These are phyloP conservation scores for Chionographis japonica DNA, from an alignment of 106 monocot species.

Conservation along the genomic window DNA sequence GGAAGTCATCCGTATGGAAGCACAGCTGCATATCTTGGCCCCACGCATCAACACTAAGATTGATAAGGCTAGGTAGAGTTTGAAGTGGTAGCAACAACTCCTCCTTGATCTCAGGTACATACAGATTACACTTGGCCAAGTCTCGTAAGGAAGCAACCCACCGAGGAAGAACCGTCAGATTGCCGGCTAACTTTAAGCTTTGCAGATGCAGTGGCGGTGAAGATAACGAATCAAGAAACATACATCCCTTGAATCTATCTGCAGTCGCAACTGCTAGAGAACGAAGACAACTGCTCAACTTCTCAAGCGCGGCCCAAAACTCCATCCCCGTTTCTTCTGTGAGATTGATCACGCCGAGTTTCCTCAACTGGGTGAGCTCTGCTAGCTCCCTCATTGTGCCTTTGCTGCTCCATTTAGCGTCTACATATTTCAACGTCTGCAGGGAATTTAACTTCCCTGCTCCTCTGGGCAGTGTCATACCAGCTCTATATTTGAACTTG, in stretches of 20 bases:
- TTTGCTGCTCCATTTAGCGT: no score
- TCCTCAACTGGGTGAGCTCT: slow-evolving; percentile 2
- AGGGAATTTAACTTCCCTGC: not conserved
- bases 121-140: not conserved
- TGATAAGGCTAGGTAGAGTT: not conserved
- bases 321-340: not conserved
- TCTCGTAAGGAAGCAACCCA: not conserved
- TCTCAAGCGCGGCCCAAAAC: not conserved
- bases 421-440: not conserved
- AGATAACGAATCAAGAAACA: not conserved
- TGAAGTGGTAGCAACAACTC: not conserved
- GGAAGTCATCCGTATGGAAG: not conserved
- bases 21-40: not conserved
- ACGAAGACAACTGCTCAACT: not conserved
- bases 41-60: not conserved
- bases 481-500: not conserved
- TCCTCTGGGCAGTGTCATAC: not conserved
- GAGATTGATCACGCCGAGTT: not conserved
- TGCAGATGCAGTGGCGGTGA: slow-evolving; percentile 12
- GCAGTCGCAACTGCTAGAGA: not conserved
- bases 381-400: slow-evolving; percentile 1
- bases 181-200: not conserved
- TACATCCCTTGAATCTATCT: not conserved
- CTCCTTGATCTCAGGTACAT: not conserved
- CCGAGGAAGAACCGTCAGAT: not conserved